Conservation (phyloP, 2,329 filamentous ascomycete species). For the Ascochyta lentis region DNA sequence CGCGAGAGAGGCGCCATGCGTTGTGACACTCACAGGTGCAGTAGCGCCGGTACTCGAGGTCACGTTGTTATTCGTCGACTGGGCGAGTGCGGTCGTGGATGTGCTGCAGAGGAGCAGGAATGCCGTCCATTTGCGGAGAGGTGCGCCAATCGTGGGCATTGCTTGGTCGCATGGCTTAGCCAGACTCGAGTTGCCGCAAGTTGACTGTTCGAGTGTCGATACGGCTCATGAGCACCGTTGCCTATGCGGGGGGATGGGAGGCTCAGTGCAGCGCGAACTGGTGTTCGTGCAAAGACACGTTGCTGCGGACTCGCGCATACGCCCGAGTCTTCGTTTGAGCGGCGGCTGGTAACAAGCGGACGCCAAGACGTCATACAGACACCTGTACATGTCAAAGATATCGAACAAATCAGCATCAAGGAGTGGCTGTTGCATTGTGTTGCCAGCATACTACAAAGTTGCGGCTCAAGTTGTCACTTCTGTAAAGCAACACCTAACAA, state of each 20-base stretch:
- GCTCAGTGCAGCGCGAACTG: slow-evolving; percentile 24
- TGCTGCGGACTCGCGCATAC: slow-evolving; percentile 14
- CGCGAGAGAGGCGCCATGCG: slow-evolving; percentile 21
- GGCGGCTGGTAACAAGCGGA: slow-evolving; percentile 11
- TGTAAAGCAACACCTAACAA: not conserved
- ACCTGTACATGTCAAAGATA: not conserved
- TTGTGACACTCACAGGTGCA: slow-evolving; percentile 34
- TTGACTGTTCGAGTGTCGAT: slow-evolving; percentile 21
- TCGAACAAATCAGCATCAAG: not conserved
- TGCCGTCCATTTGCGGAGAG: slow-evolving; percentile 46
- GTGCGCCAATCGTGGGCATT: slow-evolving; percentile 49
- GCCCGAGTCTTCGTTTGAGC: slow-evolving; percentile 9
- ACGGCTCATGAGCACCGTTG: slow-evolving; percentile 7
- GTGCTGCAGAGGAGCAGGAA: slow-evolving; percentile 45
- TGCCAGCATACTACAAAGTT: not conserved
- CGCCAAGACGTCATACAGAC: slow-evolving; percentile 15
- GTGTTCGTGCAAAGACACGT: slow-evolving; percentile 26
- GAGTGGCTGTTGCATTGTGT: not conserved
- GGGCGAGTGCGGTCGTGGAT: slow-evolving; percentile 32
- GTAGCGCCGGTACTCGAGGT: slow-evolving; percentile 29
- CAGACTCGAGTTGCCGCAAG: slow-evolving; percentile 34
- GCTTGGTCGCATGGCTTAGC: slow-evolving; percentile 48
- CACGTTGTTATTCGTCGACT: slow-evolving; percentile 43
- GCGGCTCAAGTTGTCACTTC: not conserved
- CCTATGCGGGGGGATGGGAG: slow-evolving; percentile 13